Percentiles rank a stretch among this genome's conserved stretches.
Conservation (phyloP, 495 filamentous ascomycete genomes). For the Apiosordaria backusii region DNA sequence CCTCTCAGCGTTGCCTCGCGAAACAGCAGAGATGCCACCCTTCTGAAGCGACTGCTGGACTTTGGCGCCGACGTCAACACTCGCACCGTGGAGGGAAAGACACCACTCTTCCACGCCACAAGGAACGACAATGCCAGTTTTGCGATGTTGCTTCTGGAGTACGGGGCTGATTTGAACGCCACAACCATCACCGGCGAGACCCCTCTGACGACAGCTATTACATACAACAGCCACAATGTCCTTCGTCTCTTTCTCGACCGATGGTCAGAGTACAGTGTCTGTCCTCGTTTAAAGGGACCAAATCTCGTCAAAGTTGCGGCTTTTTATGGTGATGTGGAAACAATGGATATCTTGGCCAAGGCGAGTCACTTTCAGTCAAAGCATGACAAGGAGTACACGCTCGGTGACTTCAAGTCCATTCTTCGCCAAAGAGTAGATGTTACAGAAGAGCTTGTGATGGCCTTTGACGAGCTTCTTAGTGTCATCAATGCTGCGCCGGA, state of each 20-base stretch:
- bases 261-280: slow-evolving; percentile 11
- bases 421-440: not conserved
- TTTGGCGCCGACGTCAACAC: slow-evolving; percentile 15
- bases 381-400: not conserved
- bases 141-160: slow-evolving; percentile 17
- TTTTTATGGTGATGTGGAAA: slow-evolving; percentile 4
- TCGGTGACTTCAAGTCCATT: not conserved
- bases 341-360: not conserved
- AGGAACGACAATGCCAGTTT: slow-evolving; percentile 10
- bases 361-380: not conserved
- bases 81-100: slow-evolving; percentile 10
- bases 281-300: slow-evolving; percentile 1
- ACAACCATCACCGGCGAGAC: slow-evolving; percentile 13
- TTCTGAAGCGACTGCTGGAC: slow-evolving; percentile 15
- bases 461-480: too few species aligned
- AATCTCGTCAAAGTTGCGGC: slow-evolving; percentile 6
- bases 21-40: slow-evolving; percentile 12
- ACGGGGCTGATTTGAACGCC: slow-evolving; percentile 20
- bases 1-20: slow-evolving; percentile 20
- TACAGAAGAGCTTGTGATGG: too few species aligned
- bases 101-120: slow-evolving; percentile 12
- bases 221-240: slow-evolving; percentile 18
- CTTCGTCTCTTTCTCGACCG: slow-evolving; percentile 10
- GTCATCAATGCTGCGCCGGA: too few species aligned
- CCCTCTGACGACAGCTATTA: slow-evolving; percentile 17